Evolutionary conservation across 768 basidiomycete genomes (phyloP), one percentile per base, ranked within the genome.

Genomic region (Psilocybe tampanensis): DNA sequence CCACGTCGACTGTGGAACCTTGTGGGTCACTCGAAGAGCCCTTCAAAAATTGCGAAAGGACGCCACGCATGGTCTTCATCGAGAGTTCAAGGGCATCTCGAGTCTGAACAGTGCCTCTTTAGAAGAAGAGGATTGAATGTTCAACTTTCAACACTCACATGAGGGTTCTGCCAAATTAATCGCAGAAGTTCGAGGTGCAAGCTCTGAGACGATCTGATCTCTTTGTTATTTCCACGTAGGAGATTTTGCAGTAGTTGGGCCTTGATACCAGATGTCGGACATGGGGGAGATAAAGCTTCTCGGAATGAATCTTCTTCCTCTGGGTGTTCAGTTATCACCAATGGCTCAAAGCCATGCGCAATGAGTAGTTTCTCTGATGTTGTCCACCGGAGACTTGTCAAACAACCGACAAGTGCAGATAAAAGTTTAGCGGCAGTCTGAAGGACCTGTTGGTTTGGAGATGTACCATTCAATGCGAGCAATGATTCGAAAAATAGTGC

Each of bases 401-500:
- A 61, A 17, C 80, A 70, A 32, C 74, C 61, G 15, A 80, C 67
- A 34, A 77, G 63, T 1, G 68, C 56, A 5, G 61, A 52, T 45
- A 85, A 68, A 8, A 80, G 45, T 61, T 84, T 85, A 60, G 83
- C 83, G 0, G 90, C 86, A 0, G 75, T 74, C 60, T 88, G 85
- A 2, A 94, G 64, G n/a, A 86, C 81, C 3, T 82, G 79, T 45
- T 80, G 72, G 60, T 87, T 89, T 1, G 81, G 70, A 22, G 78
- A 74, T 2, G 77, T 83, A 15, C 90, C 91, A 54, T 91, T 94
- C 50, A 86, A 62, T 8, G 79, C 66, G 7, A 94, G 79, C 1
- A 84, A 62, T 2, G 83, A 81, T 67, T 94, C 89, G 64, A 92
- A 95, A 33, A 76, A 75, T 2, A 97, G 71, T 2, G 86, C 82